Evolutionary conservation across 495 filamentous ascomycete species (phyloP).

Genomic region (Mytilinidion resinicola): DNA sequence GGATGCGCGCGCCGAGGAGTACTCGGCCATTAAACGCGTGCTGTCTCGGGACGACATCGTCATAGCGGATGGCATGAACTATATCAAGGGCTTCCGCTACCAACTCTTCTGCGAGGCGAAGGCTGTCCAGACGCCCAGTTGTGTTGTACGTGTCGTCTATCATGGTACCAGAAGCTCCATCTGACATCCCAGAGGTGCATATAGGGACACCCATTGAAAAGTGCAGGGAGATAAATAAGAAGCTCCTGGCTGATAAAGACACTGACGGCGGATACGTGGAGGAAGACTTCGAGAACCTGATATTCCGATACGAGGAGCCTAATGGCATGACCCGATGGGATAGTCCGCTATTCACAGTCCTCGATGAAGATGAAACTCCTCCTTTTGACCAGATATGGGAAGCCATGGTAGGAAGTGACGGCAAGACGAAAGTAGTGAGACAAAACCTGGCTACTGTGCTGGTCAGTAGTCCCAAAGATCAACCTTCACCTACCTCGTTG

Average conservation of each 20-base stretch:
- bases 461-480: slow-evolving; percentile 29
- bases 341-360: slow-evolving; percentile 83
- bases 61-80: slow-evolving; percentile 84
- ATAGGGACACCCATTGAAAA: slow-evolving; percentile 69
- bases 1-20: slow-evolving; percentile 79
- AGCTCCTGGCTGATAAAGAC: slow-evolving; percentile 27
- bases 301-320: slow-evolving; percentile 94
- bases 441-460: slow-evolving; percentile 79
- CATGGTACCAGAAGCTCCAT: background rate
- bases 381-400: slow-evolving; percentile 73
- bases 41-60: slow-evolving; percentile 77
- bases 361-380: slow-evolving; percentile 67
- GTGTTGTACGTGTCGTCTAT: slow-evolving; percentile 54
- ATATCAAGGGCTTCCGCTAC: slow-evolving; percentile 97
- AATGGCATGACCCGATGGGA: slow-evolving; percentile 95
- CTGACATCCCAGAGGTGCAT: slow-evolving; percentile 52
- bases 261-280: slow-evolving; percentile 36
- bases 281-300: slow-evolving; percentile 80
- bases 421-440: slow-evolving; percentile 50
- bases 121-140: slow-evolving; percentile 71
- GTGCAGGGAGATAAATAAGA: slow-evolving; percentile 57
- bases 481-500: background rate
- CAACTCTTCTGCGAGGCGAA: slow-evolving; percentile 95
- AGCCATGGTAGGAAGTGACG: slow-evolving; percentile 55
- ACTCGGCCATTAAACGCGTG: slow-evolving; percentile 76